A percentile compares a stretch with the other conserved stretches of the same genome.
These are phyloP conservation scores for Closterium sp. DNA, from an alignment of 139 green algal genomes.

Conservation along the genomic window DNA sequence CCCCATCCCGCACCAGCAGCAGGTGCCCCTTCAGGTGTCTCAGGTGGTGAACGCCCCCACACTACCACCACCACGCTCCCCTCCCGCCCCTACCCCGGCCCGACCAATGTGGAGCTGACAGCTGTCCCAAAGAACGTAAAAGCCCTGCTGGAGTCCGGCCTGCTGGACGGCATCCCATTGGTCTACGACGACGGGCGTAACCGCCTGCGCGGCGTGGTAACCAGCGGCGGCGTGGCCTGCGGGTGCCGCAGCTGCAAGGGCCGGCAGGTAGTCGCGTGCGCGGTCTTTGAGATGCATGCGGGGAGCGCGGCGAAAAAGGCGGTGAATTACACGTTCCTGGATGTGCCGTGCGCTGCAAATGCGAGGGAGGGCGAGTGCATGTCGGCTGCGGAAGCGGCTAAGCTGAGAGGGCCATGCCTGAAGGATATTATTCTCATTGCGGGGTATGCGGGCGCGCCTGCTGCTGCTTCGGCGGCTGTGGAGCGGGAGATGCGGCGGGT, in stretches of 20 bases:
- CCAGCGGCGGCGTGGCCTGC: background rate
- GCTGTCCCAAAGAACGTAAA: background rate
- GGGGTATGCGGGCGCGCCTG: background rate
- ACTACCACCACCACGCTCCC: background rate
- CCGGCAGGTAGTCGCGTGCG: background rate
- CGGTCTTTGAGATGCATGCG: background rate
- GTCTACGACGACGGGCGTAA: background rate
- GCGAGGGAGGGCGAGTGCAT: background rate
- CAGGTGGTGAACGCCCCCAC: too few relatives aligned
- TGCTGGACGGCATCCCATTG: background rate
- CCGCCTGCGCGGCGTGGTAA: background rate
- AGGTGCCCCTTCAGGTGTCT: background rate
- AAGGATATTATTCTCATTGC: background rate
- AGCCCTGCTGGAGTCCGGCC: background rate
- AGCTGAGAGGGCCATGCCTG: background rate
- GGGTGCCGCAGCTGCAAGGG: background rate
- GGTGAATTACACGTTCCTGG: background rate
- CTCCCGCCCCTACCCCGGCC: background rate
- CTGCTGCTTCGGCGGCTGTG: background rate
- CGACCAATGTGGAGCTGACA: background rate
- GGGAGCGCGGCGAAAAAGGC: background rate
- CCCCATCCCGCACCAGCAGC: background rate
- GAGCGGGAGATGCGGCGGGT: background rate
- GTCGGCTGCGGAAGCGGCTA: background rate
- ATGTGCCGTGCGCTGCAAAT: background rate